These are phyloP conservation scores for Ustilago vetiveriae DNA, from an alignment of 1,284 basidiomycete species.

Conservation along the genomic window DNA sequence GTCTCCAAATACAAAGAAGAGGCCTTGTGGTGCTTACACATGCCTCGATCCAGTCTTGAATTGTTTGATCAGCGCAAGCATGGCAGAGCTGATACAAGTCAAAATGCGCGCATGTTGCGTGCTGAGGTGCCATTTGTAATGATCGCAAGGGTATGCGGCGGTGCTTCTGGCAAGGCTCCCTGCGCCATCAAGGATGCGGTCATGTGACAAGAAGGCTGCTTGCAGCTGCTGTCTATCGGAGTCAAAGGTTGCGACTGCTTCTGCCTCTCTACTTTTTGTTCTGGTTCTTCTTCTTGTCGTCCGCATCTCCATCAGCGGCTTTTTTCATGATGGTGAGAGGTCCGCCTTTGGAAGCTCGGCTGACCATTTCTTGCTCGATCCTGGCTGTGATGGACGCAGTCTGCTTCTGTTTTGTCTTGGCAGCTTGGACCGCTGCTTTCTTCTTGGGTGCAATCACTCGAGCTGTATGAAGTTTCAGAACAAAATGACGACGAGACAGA, in stretches of 20 bases:
- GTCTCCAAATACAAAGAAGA: no score
- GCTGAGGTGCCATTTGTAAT: no score
- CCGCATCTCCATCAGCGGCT: conserved; percentile 83
- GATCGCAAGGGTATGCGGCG: no score
- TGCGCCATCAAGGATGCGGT: no score
- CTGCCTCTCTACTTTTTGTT: conserved; percentile 31
- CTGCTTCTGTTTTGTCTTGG: conserved; percentile 49
- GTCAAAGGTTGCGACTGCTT: background rate
- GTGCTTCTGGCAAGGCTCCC: no score
- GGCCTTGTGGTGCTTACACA: no score
- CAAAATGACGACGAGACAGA: background rate
- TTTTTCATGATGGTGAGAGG: conserved; percentile 83
- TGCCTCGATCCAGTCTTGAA: no score
- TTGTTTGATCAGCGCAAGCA: no score
- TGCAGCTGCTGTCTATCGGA: background rate
- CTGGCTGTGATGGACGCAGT: conserved; percentile 42
- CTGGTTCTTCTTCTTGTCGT: conserved; percentile 45
- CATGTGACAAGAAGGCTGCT: no score
- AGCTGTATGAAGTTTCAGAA: conserved; percentile 18
- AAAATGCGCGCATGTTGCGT: no score
- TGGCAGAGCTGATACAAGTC: no score
- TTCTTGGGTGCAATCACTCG: conserved; percentile 53
- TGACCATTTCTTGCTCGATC: conserved; percentile 55
- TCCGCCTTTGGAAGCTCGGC: conserved; percentile 47
- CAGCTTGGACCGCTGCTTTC: conserved; percentile 36